Evolutionary conservation across 768 basidiomycete genomes (phyloP).

Genomic region (Tricholoma hemisulphureum): DNA sequence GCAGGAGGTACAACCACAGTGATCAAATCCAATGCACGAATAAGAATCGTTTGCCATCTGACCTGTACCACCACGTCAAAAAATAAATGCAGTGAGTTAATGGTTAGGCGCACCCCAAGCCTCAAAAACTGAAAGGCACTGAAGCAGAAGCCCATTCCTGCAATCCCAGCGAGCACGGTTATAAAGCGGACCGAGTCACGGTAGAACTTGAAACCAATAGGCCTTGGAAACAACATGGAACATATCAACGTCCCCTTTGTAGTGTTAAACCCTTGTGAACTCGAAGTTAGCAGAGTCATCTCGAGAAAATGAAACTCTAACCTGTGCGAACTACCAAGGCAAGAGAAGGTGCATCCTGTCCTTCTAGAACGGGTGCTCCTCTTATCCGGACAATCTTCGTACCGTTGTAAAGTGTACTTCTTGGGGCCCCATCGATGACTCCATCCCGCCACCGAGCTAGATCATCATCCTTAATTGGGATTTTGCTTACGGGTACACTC

Average conservation of each 20-base stretch:
- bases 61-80: constrained; percentile 46
- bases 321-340: constrained; percentile 88
- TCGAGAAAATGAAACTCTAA: constrained; percentile 25
- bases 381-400: constrained; percentile 89
- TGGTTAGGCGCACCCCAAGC: constrained; percentile 64
- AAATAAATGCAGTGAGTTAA: neutral
- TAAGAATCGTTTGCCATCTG: constrained; percentile 83
- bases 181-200: constrained; percentile 91
- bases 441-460: constrained; percentile 67
- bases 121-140: constrained; percentile 90
- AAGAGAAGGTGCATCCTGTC: constrained; percentile 59
- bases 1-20: constrained; percentile 98
- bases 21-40: constrained; percentile 92
- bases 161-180: constrained; percentile 86
- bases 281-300: constrained; percentile 1
- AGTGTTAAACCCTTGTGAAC: constrained; percentile 79
- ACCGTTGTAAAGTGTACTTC: constrained; percentile 85
- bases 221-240: constrained; percentile 98
- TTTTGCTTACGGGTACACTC: constrained; percentile 94
- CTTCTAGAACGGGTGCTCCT: constrained; percentile 53
- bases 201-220: constrained; percentile 99
- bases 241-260: constrained; percentile 95
- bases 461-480: constrained; percentile 77
- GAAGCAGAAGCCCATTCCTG: constrained; percentile 85
- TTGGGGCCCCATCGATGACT: constrained; percentile 65